Base-by-base conservation (phyloP, 108 stramenopile species). In the Aureococcus anophagefferens region DNA sequence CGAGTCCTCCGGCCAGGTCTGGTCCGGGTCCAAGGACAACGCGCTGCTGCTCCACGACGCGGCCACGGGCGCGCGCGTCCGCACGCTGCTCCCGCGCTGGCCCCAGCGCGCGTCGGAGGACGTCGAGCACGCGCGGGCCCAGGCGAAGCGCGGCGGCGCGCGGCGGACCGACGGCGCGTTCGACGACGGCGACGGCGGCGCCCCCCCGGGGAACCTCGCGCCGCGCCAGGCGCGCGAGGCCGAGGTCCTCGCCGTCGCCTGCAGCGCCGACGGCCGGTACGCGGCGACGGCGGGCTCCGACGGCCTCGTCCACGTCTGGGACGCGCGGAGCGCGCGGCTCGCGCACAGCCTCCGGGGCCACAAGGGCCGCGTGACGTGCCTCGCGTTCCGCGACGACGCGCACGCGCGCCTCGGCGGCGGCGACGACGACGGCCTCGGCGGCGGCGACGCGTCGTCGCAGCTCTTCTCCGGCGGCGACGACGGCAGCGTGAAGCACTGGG, bases 21-120 rank as follows among this genome's bases (percentile, higher is more conserved):
- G 87, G 40, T 93, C 93, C 29, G 98, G 95, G 33, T 81, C 91
- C 46, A 99, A 99, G 83, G 98, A 99, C 79, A 93, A 95, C 73
- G 89, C 92, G 0, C 76, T 99, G 30, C 66, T 94, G 64, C 65
- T 82, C 37, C 97, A 92, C 91, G 92, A 99, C 77, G 81, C 96
- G 4, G 90, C 95, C 75, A 86, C 81, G 0, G 90, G 87, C 30
- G 32, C 66, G 62, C 68, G 66, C 67, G 36, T 29, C 30, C n/a
- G 72, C 5, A 33, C 65, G 21, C 64, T 77, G 64, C 67, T 65
- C 0, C 63, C 80, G 21, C 74, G 67, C 32, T 68, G 75, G 74
- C 77, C 68, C 51, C 67, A 45, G 59, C 28, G 33, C 14, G 63
- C 32, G 64, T 35, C 30, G 14, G 13, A 30, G 33, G 51, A 46